Percentiles rank a stretch among this genome's conserved stretches.
These are phyloP conservation scores for Globisporangium parvum DNA, from an alignment of 352 stramenopile genomes.

Conservation along the genomic window DNA sequence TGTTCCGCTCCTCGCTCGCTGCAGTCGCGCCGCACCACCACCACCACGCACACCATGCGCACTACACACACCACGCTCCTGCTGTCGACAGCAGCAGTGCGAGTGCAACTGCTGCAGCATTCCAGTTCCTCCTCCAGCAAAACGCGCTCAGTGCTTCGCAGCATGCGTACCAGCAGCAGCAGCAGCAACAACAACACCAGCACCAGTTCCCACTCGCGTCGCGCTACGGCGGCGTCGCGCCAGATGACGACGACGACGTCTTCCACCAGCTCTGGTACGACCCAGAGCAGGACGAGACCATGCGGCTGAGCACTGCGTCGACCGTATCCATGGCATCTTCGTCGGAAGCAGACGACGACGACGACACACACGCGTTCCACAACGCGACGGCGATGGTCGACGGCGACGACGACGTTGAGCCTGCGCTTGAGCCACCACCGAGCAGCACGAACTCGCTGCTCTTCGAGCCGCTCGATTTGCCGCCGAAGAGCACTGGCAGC, in stretches of 20 bases:
- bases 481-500: constrained; percentile 8
- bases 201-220: background rate
- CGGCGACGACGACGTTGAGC: constrained; percentile 2
- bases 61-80: too few species aligned
- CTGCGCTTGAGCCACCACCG: constrained; percentile 7
- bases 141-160: background rate
- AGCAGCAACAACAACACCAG: background rate
- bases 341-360: background rate
- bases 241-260: constrained; percentile 14
- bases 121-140: constrained; percentile 4
- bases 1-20: constrained; percentile 11
- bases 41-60: too few species aligned
- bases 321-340: background rate
- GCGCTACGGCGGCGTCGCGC: background rate
- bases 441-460: constrained; percentile 18
- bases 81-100: background rate
- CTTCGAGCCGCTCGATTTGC: constrained; percentile 14
- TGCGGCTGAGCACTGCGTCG: constrained; percentile 6
- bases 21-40: constrained; percentile 4
- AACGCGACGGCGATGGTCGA: background rate
- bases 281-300: constrained; percentile 5
- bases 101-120: background rate
- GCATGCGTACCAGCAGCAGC: background rate
- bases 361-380: too few species aligned
- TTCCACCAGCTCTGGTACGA: constrained; percentile 12